Evolutionary conservation across 768 basidiomycete species (phyloP), one percentile per base, ranked within the genome.

Genomic region (Cystobasidium ongulense): DNA sequence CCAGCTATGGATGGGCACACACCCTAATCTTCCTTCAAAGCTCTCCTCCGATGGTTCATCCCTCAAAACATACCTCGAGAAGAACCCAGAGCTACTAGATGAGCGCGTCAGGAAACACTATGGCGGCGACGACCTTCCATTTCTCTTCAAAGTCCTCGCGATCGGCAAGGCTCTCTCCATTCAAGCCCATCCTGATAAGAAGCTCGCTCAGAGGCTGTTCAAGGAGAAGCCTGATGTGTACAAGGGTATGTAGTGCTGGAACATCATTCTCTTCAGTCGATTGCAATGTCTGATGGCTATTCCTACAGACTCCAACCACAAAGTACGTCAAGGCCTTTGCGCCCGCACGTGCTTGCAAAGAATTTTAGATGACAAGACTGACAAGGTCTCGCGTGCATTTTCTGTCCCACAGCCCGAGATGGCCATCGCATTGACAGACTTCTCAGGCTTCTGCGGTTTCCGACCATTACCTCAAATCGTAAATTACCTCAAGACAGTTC

Each of bases 1-100:
- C 11, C 80, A 97, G 93, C 84, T 99, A 53, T 99, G 96, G 96
- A 98, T 98, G 95, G 96, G 96, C 11, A 98, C 96, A 0, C 96
- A 98, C 78, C 85, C 90, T 1, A 90, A 84, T 39, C 85, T 88
- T 8, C 89, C 89, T 0, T 88, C 89, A 5, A 79, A 86, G 23
- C 79, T 82, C 74, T 74, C 76, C 21, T 73, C 83, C 13, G 85
- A 86, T 18, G 85, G 86, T 11, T 81, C 82, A 36, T 81, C 87
- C 87, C 75, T 86, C 85, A 79, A 81, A 1, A 83, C 86, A 23
- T 82, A 90, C 79, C 85, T 99, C 75, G 83, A 85, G 23, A 81
- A 84, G 2, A 84, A 90, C 80, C 88, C 89, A 31, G 82, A 85
- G 61, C 85, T 93, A 72, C 86, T 97, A 52, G 90, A 90, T 21